Percentiles rank a stretch among this genome's conserved stretches.
Conservation (phyloP, 352 stramenopile species). For the Globisporangium echinulatum region DNA sequence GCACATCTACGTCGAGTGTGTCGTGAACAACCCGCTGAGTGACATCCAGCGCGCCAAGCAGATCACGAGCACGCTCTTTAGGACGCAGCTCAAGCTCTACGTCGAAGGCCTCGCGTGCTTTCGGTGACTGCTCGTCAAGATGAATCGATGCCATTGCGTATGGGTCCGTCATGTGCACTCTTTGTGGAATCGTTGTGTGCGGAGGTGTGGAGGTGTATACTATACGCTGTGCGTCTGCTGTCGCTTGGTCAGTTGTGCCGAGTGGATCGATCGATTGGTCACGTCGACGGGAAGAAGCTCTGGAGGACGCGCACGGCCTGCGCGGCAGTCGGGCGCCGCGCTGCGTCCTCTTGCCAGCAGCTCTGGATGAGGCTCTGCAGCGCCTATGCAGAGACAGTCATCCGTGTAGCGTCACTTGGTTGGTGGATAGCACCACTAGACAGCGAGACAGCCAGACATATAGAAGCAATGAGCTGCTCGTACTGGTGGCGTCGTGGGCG, state of each 20-base stretch:
- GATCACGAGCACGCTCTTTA: slow-evolving; percentile 78
- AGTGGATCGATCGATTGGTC: not conserved
- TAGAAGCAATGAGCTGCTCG: not conserved
- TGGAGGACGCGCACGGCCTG: slow-evolving; percentile 35
- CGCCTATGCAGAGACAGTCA: slow-evolving; percentile 19
- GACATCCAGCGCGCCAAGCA: slow-evolving; percentile 64
- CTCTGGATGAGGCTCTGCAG: slow-evolving; percentile 49
- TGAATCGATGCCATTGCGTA: not conserved
- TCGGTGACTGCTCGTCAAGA: slow-evolving; percentile 22
- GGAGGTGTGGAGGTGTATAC: not conserved
- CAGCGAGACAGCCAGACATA: not conserved
- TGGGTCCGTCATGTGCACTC: no score
- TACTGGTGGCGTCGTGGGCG: slow-evolving; percentile 52
- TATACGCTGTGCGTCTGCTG: not conserved
- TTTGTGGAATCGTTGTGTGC: no score
- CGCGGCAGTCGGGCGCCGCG: slow-evolving; percentile 33
- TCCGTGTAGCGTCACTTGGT: not conserved
- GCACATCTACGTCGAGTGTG: slow-evolving; percentile 86
- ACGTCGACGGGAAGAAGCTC: slow-evolving; percentile 35
- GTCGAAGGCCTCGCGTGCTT: slow-evolving; percentile 69
- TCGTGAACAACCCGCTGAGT: slow-evolving; percentile 87
- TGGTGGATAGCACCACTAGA: not conserved
- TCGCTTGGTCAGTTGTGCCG: not conserved
- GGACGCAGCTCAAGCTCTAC: slow-evolving; percentile 63
- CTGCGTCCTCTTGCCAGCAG: slow-evolving; percentile 65